Conservation (phyloP, 331 rosid genomes). For the Rosa hybrid region DNA sequence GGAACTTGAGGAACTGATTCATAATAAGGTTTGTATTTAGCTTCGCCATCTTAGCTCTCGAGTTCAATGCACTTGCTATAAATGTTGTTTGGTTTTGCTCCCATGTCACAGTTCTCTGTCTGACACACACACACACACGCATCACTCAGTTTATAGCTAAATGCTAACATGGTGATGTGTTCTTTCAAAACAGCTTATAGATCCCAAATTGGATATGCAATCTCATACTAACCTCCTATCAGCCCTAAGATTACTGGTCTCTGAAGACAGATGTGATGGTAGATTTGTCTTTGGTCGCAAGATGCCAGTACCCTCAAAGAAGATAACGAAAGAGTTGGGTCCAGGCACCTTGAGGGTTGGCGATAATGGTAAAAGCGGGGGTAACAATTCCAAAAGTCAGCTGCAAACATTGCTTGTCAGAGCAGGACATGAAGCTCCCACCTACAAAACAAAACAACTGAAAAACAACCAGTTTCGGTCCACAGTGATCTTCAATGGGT, state of each 20-base stretch:
- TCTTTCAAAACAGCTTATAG: conserved; percentile 61
- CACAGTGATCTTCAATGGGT: conserved; percentile 81
- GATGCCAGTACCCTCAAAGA: conserved; percentile 43
- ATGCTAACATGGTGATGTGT: conserved; percentile 9
- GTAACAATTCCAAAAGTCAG: conserved; percentile 57
- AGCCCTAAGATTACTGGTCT: conserved; percentile 76
- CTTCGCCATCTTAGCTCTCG: not conserved
- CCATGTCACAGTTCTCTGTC: not conserved
- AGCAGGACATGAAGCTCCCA: conserved; percentile 76
- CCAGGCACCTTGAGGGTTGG: conserved; percentile 27
- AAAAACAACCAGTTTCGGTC: conserved; percentile 72
- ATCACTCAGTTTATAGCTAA: not conserved
- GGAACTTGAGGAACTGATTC: conserved; percentile 79
- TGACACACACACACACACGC: not conserved
- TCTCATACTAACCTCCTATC: conserved; percentile 61
- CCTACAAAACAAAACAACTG: conserved; percentile 74
- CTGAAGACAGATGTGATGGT: conserved; percentile 84
- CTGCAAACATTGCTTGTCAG: conserved; percentile 75
- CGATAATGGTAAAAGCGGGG: conserved; percentile 34
- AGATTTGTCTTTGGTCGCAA: conserved; percentile 73
- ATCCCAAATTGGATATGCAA: conserved; percentile 63
- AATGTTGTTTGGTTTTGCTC: not conserved
- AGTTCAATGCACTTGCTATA: not conserved
- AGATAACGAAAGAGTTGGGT: conserved; percentile 31
- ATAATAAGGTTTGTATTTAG: conserved; percentile 55